These are phyloP conservation scores for Debaryomyces coudertii DNA, from an alignment of 1,139 yeast species.

Conservation along the genomic window DNA sequence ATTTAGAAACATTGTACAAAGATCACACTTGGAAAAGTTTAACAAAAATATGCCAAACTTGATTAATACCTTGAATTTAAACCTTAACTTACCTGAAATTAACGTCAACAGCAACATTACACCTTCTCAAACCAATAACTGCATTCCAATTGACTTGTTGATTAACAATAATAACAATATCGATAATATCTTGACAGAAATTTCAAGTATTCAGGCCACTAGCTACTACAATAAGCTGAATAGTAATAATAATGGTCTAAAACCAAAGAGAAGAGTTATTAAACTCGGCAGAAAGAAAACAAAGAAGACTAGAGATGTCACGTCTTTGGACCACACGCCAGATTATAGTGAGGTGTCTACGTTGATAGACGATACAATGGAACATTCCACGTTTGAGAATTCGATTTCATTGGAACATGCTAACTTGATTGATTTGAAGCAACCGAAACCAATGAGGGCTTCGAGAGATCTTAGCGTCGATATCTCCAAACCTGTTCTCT, in stretches of 20 bases:
- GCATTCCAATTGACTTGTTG: constrained; percentile 44
- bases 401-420: constrained; percentile 3
- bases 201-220: constrained; percentile 51
- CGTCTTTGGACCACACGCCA: constrained; percentile 7
- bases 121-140: constrained; percentile 26
- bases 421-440: constrained; percentile 16
- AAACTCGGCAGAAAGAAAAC: constrained; percentile 34
- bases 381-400: constrained; percentile 1
- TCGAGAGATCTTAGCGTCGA: constrained; percentile 20
- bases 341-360: constrained; percentile 16
- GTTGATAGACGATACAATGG: constrained; percentile 16
- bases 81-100: constrained; percentile 21
- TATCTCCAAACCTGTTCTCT: constrained; percentile 11
- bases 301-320: constrained; percentile 1
- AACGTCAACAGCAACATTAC: constrained; percentile 9
- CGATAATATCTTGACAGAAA: constrained; percentile 41
- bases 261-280: constrained; percentile 54
- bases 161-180: constrained; percentile 28
- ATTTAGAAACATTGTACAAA: constrained; percentile 57
- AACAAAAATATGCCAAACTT: constrained; percentile 44
- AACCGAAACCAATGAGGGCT: constrained; percentile 31
- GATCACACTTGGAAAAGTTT: constrained; percentile 51
- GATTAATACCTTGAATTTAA: constrained; percentile 39
- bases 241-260: constrained; percentile 28
- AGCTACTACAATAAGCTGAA: constrained; percentile 38